Base-by-base conservation (phyloP, 768 basidiomycete genomes). In the Cyclocybe aegerita region DNA sequence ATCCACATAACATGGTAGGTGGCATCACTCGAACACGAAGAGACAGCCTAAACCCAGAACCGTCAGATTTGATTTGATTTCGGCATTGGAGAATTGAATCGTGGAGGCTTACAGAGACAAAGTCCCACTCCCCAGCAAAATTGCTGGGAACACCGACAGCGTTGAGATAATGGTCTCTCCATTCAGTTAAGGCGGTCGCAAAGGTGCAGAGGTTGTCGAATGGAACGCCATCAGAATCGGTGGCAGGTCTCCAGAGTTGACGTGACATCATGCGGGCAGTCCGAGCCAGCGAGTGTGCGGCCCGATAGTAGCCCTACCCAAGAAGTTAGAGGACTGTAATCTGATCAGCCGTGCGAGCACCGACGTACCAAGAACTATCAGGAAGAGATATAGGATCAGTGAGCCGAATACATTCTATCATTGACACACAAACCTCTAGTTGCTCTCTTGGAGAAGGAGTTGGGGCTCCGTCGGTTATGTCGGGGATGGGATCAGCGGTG, bases 1-100 rank as follows among this genome's bases (percentile, higher is more conserved):
- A 94, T 84, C 92, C 91, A 96, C 82, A 95, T 87, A 59, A 88
- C 82, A 69, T 97, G 93, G 64, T 90, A 95, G 29, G 88, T 91
- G 29, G 90, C 89, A 63, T 94, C 90, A 61, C 88, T 90, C 14
- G 88, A 87, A 57, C 88, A 88, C 72, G 73, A 74, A 43, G 73
- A 74, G 31, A 77, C 76, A 38, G 75, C 76, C 77, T 81, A 32
- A 6, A 11, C 30, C 32, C 11, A 39, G 49, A 49, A 53, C 39
- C 43, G 23, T 47, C 46, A 54, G 46, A 50, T 42, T 33, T 43
- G 7, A 54, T 32, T 31, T 10, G 2, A 39, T 46, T 30, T 49
- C 31, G 33, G 35, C 15, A 16, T 43, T 37, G 49, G 14, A 50
- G 43, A 4, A 40, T 34, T 6, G 17, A 36, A 7, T 11, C 56